Evolutionary conservation across 2,329 filamentous ascomycete species (phyloP).

Genomic region (Dactylellina leptospora): DNA sequence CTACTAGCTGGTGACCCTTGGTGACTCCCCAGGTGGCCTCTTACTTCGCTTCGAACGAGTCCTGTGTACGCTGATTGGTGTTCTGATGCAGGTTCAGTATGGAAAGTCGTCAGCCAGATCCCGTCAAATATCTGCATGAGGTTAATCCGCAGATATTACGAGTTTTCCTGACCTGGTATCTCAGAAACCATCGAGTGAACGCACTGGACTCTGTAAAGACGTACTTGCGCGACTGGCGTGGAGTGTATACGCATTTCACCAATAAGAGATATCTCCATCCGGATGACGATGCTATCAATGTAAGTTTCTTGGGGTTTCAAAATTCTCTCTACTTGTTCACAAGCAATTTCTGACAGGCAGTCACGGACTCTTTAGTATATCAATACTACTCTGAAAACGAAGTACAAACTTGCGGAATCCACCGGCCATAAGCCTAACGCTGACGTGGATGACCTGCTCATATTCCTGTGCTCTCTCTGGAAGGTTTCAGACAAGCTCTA

Average conservation of each 20-base stretch:
- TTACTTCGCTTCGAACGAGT: background rate
- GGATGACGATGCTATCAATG: background rate
- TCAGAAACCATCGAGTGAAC: background rate
- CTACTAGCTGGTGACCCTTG: background rate
- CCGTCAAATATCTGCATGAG: background rate
- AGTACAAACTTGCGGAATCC: background rate
- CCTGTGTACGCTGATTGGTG: background rate
- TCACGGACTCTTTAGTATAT: background rate
- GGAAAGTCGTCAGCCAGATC: background rate
- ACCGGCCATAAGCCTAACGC: background rate
- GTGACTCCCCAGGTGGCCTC: background rate
- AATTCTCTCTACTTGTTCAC: background rate
- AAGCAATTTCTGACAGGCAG: background rate
- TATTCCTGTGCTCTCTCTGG: background rate
- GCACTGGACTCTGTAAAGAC: background rate
- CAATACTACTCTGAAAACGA: background rate
- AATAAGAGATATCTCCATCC: background rate
- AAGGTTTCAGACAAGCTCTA: background rate
- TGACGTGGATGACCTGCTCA: background rate
- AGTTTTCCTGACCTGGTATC: background rate
- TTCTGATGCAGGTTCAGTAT: background rate
- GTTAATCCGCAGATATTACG: background rate
- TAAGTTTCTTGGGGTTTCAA: background rate
- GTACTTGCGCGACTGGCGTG: background rate
- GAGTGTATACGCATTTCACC: background rate